Conservation (phyloP, 495 filamentous ascomycete species). For the Lepidopterella palustris region DNA sequence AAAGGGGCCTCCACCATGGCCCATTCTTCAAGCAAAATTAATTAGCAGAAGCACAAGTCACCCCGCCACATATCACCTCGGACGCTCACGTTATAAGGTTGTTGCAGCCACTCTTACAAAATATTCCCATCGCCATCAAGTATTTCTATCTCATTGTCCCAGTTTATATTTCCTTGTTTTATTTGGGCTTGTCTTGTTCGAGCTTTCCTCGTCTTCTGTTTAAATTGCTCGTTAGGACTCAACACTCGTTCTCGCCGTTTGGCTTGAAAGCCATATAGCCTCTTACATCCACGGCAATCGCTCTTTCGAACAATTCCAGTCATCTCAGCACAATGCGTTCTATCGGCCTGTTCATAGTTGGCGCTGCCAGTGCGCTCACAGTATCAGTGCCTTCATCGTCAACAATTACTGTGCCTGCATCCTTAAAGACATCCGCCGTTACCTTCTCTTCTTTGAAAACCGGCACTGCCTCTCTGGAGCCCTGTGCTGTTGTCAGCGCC, state of each 20-base stretch:
- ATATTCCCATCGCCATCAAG: no score
- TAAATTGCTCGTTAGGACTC: no score
- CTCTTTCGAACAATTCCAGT: background rate
- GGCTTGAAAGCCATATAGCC: background rate
- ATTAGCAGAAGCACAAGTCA: no score
- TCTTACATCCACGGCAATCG: background rate
- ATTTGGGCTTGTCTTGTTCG: no score
- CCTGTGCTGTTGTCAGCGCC: conserved; percentile 41
- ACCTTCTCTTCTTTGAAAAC: background rate
- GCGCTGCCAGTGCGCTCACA: background rate
- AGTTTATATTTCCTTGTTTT: no score
- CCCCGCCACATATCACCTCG: no score
- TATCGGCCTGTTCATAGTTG: background rate
- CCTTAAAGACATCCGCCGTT: no score
- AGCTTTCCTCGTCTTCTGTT: no score
- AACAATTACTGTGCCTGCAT: no score
- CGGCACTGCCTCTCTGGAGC: background rate
- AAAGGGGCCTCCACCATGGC: background rate
- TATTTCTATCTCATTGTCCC: no score
- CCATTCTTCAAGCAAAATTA: background rate
- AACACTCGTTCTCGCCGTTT: background rate
- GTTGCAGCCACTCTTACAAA: no score
- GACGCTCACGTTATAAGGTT: no score
- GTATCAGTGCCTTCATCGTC: background rate
- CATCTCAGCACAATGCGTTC: background rate